Evolutionary conservation across 208 protist genomes (phyloP).

Genomic region (Trypanosoma brucei): DNA sequence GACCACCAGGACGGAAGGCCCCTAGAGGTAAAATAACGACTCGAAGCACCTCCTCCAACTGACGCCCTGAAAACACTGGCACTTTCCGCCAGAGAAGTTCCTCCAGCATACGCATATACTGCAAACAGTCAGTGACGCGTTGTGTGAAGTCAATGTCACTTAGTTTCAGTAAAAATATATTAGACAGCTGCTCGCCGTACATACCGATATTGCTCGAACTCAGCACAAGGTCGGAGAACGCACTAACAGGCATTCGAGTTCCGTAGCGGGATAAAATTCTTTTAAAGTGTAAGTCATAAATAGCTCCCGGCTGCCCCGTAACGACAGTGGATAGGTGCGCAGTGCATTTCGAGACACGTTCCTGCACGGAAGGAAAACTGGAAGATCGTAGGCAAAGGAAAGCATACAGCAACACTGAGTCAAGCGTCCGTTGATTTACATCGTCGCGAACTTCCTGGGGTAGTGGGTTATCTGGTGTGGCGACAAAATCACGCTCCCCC

Average conservation of each 20-base stretch:
- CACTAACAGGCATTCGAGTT: conserved; percentile 53
- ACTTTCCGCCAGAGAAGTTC: conserved; percentile 47
- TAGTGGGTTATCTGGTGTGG: conserved; percentile 46
- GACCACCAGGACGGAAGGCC: conserved; percentile 56
- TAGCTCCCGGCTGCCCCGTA: conserved; percentile 45
- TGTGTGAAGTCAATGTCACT: conserved; percentile 62
- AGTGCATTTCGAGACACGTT: conserved; percentile 30
- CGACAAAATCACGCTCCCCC: conserved; percentile 46
- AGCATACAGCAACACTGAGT: conserved; percentile 79
- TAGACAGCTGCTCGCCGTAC: conserved; percentile 35
- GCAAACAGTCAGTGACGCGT: conserved; percentile 68
- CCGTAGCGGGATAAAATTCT: conserved; percentile 64
- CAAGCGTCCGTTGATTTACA: conserved; percentile 59
- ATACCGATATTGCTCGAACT: conserved; percentile 21
- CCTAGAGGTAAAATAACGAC: conserved; percentile 59
- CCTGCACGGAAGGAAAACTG: conserved; percentile 38
- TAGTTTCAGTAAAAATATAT: conserved; percentile 69
- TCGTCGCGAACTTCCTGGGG: conserved; percentile 46
- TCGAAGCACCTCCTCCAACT: conserved; percentile 60
- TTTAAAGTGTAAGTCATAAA: conserved; percentile 62
- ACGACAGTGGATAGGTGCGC: conserved; percentile 49
- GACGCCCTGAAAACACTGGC: conserved; percentile 27
- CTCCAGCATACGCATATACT: conserved; percentile 71
- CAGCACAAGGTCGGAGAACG: conserved; percentile 69
- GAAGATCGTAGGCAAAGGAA: conserved; percentile 53